phyloP scores from a whole-genome alignment of 345 rosid species.

The Eucalyptus virginea region DNA sequence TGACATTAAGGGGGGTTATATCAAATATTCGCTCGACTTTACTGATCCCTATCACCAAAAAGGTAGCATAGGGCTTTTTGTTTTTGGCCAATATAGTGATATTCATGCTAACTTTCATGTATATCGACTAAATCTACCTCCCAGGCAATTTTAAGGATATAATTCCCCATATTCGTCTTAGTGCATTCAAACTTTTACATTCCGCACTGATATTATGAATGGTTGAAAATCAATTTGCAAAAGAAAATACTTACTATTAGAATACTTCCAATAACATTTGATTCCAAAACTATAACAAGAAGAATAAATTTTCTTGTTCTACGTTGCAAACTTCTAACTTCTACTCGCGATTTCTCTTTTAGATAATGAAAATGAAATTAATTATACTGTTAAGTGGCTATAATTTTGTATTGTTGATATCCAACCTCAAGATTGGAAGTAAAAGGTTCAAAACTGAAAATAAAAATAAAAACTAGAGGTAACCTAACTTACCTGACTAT shows the following conservation, averaged over 20 bases:
- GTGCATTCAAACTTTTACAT: background rate
- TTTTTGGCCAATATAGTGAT: background rate
- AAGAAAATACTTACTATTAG: background rate
- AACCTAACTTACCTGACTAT: background rate
- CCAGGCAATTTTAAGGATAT: background rate
- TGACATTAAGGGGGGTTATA: background rate
- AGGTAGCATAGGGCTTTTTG: background rate
- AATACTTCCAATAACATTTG: background rate
- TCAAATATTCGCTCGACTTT: background rate
- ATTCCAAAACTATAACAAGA: background rate
- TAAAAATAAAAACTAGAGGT: background rate
- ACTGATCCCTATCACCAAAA: too few relatives aligned
- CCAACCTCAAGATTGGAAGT: background rate
- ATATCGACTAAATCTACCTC: background rate
- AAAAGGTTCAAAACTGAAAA: background rate
- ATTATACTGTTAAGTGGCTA: background rate
- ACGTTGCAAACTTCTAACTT: background rate
- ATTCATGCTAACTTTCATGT: background rate
- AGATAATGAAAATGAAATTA: background rate
- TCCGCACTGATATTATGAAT: background rate
- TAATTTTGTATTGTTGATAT: background rate
- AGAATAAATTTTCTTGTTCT: too few relatives aligned
- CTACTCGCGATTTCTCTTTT: background rate
- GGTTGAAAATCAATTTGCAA: background rate
- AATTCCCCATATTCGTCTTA: too few relatives aligned